Conservation (phyloP, 169 alveolate species). For the Eimeria falciformis region DNA sequence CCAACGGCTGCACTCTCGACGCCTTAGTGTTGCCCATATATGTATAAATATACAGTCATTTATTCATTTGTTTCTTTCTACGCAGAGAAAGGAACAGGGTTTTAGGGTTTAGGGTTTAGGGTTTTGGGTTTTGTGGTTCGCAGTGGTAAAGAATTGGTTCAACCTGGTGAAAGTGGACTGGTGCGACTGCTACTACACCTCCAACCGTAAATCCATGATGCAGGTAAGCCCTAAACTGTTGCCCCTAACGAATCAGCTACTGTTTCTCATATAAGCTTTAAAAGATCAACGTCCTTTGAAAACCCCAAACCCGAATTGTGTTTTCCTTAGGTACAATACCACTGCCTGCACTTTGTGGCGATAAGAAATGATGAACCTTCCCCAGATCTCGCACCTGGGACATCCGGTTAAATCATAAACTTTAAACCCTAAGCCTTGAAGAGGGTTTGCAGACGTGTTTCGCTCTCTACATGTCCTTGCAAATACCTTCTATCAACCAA, state of each 20-base stretch:
- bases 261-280: too few relatives aligned
- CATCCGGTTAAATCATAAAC: conserved; percentile 23
- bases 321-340: conserved; percentile 86
- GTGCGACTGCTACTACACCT: conserved; percentile 91
- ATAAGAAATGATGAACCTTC: conserved; percentile 83
- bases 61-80: too few relatives aligned
- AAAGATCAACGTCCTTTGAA: too few relatives aligned
- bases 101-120: conserved; percentile 39
- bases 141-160: conserved; percentile 88
- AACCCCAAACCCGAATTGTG: neutral
- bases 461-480: too few relatives aligned
- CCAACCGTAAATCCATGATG: conserved; percentile 92
- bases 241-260: conserved; percentile 2
- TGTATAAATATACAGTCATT: too few relatives aligned
- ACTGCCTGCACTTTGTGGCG: conserved; percentile 92
- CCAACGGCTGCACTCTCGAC: too few relatives aligned
- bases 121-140: conserved; percentile 18
- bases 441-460: too few relatives aligned
- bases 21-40: too few relatives aligned
- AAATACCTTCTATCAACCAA: too few relatives aligned
- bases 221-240: conserved; percentile 74
- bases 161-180: conserved; percentile 87
- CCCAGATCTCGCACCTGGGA: conserved; percentile 36
- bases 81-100: too few relatives aligned
- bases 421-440: conserved; percentile 42